Evolutionary conservation across 495 filamentous ascomycete genomes (phyloP).

Genomic region (Neurospora sp.): DNA sequence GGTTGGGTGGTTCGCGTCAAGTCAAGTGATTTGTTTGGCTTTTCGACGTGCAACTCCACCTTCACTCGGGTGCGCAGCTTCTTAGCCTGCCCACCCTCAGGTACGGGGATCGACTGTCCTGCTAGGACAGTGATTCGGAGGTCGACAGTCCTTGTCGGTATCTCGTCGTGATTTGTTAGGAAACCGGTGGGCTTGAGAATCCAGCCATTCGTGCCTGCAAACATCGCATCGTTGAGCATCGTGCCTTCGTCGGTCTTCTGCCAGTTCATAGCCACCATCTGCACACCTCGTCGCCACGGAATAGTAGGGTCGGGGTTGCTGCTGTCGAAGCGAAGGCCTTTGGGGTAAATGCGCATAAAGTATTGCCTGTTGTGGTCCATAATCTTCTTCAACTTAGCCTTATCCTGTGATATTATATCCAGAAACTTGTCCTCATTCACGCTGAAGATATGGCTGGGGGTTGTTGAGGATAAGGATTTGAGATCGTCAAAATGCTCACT

Average conservation of each 20-base stretch:
- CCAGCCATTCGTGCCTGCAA: constrained; percentile 72
- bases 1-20: constrained; percentile 23
- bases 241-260: constrained; percentile 80
- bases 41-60: constrained; percentile 69
- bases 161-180: constrained; percentile 14
- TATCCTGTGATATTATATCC: constrained; percentile 40
- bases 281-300: constrained; percentile 81
- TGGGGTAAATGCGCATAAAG: constrained; percentile 88
- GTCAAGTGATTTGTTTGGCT: constrained; percentile 30
- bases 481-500: constrained; percentile 69
- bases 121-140: constrained; percentile 35
- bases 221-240: constrained; percentile 95
- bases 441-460: constrained; percentile 76
- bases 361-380: constrained; percentile 72
- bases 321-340: constrained; percentile 64
- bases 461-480: constrained; percentile 40
- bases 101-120: constrained; percentile 32
- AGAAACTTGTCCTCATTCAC: constrained; percentile 66
- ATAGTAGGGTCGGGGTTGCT: constrained; percentile 77
- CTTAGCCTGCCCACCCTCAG: constrained; percentile 15
- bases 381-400: constrained; percentile 35
- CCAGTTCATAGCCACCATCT: constrained; percentile 94
- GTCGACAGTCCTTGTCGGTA: constrained; percentile 23
- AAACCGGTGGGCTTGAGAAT: constrained; percentile 67
- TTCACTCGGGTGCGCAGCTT: constrained; percentile 45